Evolutionary conservation across 2,329 filamentous ascomycete species (phyloP).

Genomic region (Albifimbria verrucaria): DNA sequence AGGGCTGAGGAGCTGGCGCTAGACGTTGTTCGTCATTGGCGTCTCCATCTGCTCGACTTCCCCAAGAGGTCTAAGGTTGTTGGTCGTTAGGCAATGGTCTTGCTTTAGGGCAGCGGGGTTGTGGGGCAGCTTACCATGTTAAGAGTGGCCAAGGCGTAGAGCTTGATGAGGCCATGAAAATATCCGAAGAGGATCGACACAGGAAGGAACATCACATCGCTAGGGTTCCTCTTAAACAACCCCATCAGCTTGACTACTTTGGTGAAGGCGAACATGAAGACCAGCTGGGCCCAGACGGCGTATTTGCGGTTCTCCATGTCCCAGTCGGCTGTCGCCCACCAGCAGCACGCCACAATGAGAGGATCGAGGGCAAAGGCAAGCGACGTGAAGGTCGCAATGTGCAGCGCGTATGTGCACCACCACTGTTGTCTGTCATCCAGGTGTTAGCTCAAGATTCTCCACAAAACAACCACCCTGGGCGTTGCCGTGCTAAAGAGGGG

Average conservation of each 20-base stretch:
- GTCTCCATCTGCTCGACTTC: constrained; percentile 88
- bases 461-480: no score
- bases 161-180: constrained; percentile 88
- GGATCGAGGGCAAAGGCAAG: constrained; percentile 79
- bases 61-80: constrained; percentile 78
- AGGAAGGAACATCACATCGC: constrained; percentile 75
- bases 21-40: constrained; percentile 73
- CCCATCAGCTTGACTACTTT: constrained; percentile 90
- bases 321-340: constrained; percentile 65
- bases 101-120: not conserved
- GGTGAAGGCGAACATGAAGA: constrained; percentile 77
- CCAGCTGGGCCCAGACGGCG: constrained; percentile 59
- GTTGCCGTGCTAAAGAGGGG: no score
- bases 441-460: no score
- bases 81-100: constrained; percentile 6
- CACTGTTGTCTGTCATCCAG: constrained; percentile 76
- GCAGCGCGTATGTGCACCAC: constrained; percentile 91
- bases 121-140: constrained; percentile 64
- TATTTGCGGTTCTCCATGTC: constrained; percentile 46
- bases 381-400: constrained; percentile 88
- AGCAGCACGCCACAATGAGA: constrained; percentile 65
- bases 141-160: constrained; percentile 80
- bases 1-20: constrained; percentile 42
- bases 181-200: constrained; percentile 90
- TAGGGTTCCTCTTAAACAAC: constrained; percentile 79